Base-by-base conservation (phyloP, 352 stramenopile genomes). In the Phytophthora fragariae region DNA sequence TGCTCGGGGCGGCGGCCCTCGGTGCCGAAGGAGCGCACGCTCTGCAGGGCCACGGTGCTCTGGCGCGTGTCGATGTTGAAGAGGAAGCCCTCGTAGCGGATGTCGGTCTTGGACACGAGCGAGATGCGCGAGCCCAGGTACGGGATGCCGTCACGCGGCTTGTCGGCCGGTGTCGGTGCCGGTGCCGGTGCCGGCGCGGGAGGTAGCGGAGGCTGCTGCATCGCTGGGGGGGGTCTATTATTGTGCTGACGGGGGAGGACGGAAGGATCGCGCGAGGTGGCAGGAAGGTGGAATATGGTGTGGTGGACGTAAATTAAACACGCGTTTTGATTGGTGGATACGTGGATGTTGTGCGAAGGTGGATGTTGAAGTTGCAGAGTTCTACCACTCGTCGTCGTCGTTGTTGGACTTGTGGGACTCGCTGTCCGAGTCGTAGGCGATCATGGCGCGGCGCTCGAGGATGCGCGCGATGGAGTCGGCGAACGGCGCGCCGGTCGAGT, bases 11-110 rank as follows among this genome's bases (percentile, higher is more conserved):
- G 85, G n/a, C 89, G 83, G 21, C 89, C 89, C 65, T 95, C 89
- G 0, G 89, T 95, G n/a, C 89, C 89, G 52, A 95, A 95, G 2
- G 89, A 94, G 15, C 89, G 89, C 44, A 95, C 89, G 60, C 75
- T 91, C 75, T 94, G 89, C 33, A 95, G 72, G 41, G 86, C 89
- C 8, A 95, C 88, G 68, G 90, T 95, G 71, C 84, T 93, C 73
- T 95, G 87, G 8, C 82, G 83, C 49, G 89, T 95, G 68, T 94
- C 88, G 46, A 95, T 95, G 78, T 94, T 95, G 72, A 94, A 95
- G 21, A 95, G 72, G 47, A 93, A 92, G 10, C 89, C 88, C 76
- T 95, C 89, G 70, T 95, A 95, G 47, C 89, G 89, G 64, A 95
- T 92, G 63, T 95, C 89, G n/a, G 87, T 95, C 82, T 95, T 95